Conservation (phyloP, 768 basidiomycete species). For the Podaxis sp. region DNA sequence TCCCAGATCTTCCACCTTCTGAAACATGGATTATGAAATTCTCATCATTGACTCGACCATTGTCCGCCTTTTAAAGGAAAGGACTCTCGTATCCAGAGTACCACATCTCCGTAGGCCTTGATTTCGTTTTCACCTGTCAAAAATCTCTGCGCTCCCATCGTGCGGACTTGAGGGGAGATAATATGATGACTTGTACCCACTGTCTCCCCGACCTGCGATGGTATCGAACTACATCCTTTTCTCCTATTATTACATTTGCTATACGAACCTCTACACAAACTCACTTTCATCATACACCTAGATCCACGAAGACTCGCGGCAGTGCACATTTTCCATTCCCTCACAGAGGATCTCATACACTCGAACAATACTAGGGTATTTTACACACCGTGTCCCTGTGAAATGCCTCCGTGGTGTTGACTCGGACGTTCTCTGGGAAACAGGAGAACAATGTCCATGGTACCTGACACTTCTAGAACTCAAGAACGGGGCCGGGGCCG, state of each 20-base stretch:
- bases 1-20: neutral
- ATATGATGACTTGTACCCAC: no score
- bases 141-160: neutral
- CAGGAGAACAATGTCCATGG: neutral
- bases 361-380: no score
- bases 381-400: no score
- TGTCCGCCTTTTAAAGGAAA: slow-evolving; percentile 8
- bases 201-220: no score
- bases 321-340: no score
- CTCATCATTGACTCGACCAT: slow-evolving; percentile 7
- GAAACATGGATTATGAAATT: neutral
- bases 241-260: no score
- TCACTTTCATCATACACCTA: no score
- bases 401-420: neutral
- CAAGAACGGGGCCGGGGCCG: neutral
- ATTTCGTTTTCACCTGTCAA: neutral
- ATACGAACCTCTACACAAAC: no score
- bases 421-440: neutral
- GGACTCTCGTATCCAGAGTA: neutral
- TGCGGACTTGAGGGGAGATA: no score
- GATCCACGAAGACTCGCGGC: no score
- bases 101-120: neutral
- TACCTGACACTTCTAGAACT: neutral
- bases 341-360: no score
- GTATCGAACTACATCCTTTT: no score